Percentiles rank a stretch among this genome's conserved stretches.
phyloP scores from a whole-genome alignment of 2,329 filamentous ascomycete species.

The Claviceps capensis region DNA sequence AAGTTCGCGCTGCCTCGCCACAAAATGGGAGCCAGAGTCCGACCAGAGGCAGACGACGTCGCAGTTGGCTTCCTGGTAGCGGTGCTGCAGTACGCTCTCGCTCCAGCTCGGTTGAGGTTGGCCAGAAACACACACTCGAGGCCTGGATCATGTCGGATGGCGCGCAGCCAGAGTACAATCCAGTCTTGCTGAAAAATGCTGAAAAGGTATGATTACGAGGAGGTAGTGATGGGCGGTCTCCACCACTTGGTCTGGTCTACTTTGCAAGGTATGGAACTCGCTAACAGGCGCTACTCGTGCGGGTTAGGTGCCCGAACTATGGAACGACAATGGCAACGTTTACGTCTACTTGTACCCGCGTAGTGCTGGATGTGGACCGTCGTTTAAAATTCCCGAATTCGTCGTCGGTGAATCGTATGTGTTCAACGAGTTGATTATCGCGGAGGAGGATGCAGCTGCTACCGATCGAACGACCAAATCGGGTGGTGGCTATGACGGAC shows the following conservation, averaged over 20 bases:
- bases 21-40: slow-evolving; percentile 29
- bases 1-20: slow-evolving; percentile 14
- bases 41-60: slow-evolving; percentile 30
- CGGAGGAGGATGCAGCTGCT: slow-evolving; percentile 21
- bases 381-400: slow-evolving; percentile 45
- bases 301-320: slow-evolving; percentile 50
- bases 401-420: slow-evolving; percentile 39
- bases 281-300: background rate
- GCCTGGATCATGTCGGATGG: slow-evolving; percentile 45
- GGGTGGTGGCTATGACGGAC: slow-evolving; percentile 31
- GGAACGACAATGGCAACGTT: slow-evolving; percentile 46
- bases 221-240: background rate
- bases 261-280: no score
- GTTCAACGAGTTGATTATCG: slow-evolving; percentile 38
- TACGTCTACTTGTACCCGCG: slow-evolving; percentile 43
- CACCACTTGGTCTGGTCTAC: no score
- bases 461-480: slow-evolving; percentile 23
- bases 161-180: slow-evolving; percentile 41
- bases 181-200: slow-evolving; percentile 33
- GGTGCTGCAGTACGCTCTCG: slow-evolving; percentile 27
- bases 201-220: slow-evolving; percentile 33
- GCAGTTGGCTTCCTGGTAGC: slow-evolving; percentile 41
- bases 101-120: slow-evolving; percentile 30
- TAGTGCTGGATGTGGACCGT: slow-evolving; percentile 35
- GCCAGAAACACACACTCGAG: slow-evolving; percentile 11